Percentiles rank a stretch among this genome's conserved stretches.
Evolutionary conservation across 129 eudicot genomes (phyloP).

Genomic region (Kitagawia praeruptora): DNA sequence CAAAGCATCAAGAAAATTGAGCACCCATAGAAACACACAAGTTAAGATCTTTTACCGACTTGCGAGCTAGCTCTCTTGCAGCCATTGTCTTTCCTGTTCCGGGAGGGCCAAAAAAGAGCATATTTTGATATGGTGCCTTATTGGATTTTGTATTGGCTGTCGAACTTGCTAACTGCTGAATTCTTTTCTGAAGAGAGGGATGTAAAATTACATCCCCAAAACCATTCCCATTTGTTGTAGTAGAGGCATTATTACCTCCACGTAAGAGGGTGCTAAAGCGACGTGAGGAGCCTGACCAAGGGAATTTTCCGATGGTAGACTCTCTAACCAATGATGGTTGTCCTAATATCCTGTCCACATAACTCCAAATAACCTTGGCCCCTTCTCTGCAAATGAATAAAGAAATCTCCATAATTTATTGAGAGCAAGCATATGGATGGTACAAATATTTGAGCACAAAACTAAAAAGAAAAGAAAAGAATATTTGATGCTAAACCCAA

Average conservation of each 20-base stretch:
- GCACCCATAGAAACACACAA: constrained; percentile 9
- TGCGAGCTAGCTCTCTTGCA: constrained; percentile 92
- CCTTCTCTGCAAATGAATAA: constrained; percentile 72
- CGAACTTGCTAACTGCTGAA: constrained; percentile 83
- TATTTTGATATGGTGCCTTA: constrained; percentile 92
- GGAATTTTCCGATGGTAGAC: constrained; percentile 87
- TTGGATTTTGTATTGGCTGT: constrained; percentile 93
- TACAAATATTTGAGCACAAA: background rate
- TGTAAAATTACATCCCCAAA: constrained; percentile 91
- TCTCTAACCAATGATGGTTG: constrained; percentile 96
- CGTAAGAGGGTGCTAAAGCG: constrained; percentile 45
- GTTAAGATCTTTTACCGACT: constrained; percentile 51
- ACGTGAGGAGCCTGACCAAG: constrained; percentile 89
- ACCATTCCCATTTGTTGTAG: constrained; percentile 46
- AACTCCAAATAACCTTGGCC: constrained; percentile 92
- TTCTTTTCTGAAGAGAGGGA: constrained; percentile 83
- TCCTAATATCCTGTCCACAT: constrained; percentile 94
- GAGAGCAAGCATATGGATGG: background rate
- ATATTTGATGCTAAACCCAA: background rate
- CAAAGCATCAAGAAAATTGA: background rate
- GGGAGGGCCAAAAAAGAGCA: constrained; percentile 98
- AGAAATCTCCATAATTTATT: constrained; percentile 7
- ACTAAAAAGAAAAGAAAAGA: background rate
- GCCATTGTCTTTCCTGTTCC: constrained; percentile 99
- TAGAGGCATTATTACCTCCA: constrained; percentile 30